Evolutionary conservation across 208 protist species (phyloP).

Genomic region (Naegleria lovaniensis): DNA sequence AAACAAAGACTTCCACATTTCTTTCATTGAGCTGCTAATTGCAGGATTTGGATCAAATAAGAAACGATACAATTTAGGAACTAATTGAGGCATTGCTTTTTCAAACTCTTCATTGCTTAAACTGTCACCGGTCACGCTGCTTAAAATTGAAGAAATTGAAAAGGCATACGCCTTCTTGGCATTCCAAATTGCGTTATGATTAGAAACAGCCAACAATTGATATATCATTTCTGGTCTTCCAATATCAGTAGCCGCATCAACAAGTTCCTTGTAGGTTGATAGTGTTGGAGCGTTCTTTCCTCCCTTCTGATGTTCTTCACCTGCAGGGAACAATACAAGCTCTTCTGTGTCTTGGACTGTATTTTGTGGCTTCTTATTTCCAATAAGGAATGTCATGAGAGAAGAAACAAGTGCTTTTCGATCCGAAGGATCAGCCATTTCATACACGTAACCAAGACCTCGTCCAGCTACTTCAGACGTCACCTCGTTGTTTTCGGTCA

Average conservation of each 20-base stretch:
- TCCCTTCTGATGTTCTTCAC: not conserved
- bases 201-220: constrained; percentile 38
- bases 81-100: constrained; percentile 27
- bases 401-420: not conserved
- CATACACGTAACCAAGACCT: not conserved
- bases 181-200: constrained; percentile 40
- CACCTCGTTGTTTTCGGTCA: constrained; percentile 2
- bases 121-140: not conserved
- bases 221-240: constrained; percentile 50
- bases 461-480: constrained; percentile 1
- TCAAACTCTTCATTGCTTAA: constrained; percentile 32
- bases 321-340: not conserved
- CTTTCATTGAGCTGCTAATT: constrained; percentile 35
- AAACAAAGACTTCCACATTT: constrained; percentile 42
- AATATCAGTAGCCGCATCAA: constrained; percentile 42
- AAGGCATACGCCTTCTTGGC: constrained; percentile 40
- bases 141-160: constrained; percentile 33
- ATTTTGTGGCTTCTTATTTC: not conserved
- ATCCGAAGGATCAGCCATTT: not conserved
- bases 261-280: constrained; percentile 42
- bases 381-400: not conserved
- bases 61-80: constrained; percentile 44
- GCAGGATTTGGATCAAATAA: constrained; percentile 39
- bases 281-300: not conserved
- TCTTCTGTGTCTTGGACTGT: not conserved